These are phyloP conservation scores for Sugiyamaella mastotermitis DNA, from an alignment of 805 yeast genomes.

Conservation along the genomic window DNA sequence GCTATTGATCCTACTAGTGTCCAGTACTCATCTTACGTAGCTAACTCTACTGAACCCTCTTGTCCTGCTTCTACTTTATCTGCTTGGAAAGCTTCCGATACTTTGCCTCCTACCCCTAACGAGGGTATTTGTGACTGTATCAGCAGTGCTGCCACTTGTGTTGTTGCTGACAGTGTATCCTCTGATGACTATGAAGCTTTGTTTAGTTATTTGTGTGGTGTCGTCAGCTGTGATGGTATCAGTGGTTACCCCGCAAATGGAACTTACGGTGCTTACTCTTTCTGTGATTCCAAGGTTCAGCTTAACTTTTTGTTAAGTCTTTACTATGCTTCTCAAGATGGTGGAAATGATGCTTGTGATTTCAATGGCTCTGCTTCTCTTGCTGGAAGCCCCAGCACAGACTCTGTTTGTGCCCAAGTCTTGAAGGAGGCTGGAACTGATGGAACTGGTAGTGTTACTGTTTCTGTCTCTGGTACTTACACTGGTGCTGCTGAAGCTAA, in stretches of 20 bases:
- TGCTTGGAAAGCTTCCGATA: constrained; percentile 62
- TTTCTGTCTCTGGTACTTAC: constrained; percentile 31
- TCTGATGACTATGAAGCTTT: constrained; percentile 53
- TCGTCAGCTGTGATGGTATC: constrained; percentile 56
- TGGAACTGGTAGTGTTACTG: constrained; percentile 58
- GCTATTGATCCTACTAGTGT: constrained; percentile 46
- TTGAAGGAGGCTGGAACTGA: constrained; percentile 61
- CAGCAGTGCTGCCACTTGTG: constrained; percentile 49
- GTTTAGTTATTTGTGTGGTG: constrained; percentile 52
- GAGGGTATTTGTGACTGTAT: constrained; percentile 61
- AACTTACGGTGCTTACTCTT: constrained; percentile 64
- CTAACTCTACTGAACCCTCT: constrained; percentile 30
- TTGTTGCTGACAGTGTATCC: constrained; percentile 46
- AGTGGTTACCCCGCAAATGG: constrained; percentile 58
- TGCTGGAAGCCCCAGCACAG: constrained; percentile 35
- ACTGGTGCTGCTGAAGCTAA: constrained; percentile 23
- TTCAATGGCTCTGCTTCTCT: constrained; percentile 66
- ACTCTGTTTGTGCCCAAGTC: constrained; percentile 47
- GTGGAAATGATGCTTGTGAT: constrained; percentile 52
- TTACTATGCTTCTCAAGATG: constrained; percentile 49
- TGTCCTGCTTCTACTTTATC: constrained; percentile 46
- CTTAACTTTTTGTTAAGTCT: constrained; percentile 60
- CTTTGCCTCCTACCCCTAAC: constrained; percentile 75
- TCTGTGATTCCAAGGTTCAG: constrained; percentile 66
- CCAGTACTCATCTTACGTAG: constrained; percentile 35